Evolutionary conservation across 345 rosid genomes (phyloP).

Genomic region (Camelina sativa): DNA sequence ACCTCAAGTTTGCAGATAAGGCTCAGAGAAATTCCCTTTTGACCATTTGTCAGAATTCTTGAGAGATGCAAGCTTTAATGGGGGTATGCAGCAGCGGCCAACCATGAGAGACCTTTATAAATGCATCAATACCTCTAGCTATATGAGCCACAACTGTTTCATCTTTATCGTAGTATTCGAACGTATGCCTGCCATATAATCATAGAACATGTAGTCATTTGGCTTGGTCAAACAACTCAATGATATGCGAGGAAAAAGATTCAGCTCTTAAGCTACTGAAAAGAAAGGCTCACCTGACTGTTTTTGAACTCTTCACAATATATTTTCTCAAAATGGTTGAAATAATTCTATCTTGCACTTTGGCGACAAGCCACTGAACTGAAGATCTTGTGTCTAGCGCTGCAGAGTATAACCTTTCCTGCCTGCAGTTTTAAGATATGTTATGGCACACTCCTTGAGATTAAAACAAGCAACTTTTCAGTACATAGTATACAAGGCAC

Average conservation of each 20-base stretch:
- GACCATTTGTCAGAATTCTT: constrained; percentile 53
- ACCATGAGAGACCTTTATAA: constrained; percentile 63
- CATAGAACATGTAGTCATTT: constrained; percentile 25
- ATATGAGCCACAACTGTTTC: constrained; percentile 67
- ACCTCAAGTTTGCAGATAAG: constrained; percentile 73
- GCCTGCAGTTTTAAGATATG: constrained; percentile 54
- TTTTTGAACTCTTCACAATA: constrained; percentile 57
- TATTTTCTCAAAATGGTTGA: constrained; percentile 63
- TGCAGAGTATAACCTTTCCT: constrained; percentile 48
- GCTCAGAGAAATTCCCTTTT: constrained; percentile 57
- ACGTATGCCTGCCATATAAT: constrained; percentile 56
- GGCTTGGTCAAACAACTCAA: constrained; percentile 17
- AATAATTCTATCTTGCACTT: constrained; percentile 71
- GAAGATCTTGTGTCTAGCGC: constrained; percentile 56
- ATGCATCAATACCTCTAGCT: constrained; percentile 64
- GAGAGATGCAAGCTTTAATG: constrained; percentile 43
- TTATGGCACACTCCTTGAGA: constrained; percentile 3
- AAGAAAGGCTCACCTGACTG: constrained; percentile 57
- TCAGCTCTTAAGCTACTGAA: constrained; percentile 29
- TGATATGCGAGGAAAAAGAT: neutral
- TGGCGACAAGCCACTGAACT: constrained; percentile 67
- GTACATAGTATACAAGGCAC: no score
- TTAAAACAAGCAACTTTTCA: neutral
- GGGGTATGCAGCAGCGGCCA: constrained; percentile 61
- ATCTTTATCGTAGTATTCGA: constrained; percentile 72